Evolutionary conservation across 2,329 filamentous ascomycete genomes (phyloP), one percentile per base, ranked within the genome.

Genomic region (Drechslera avenae): DNA sequence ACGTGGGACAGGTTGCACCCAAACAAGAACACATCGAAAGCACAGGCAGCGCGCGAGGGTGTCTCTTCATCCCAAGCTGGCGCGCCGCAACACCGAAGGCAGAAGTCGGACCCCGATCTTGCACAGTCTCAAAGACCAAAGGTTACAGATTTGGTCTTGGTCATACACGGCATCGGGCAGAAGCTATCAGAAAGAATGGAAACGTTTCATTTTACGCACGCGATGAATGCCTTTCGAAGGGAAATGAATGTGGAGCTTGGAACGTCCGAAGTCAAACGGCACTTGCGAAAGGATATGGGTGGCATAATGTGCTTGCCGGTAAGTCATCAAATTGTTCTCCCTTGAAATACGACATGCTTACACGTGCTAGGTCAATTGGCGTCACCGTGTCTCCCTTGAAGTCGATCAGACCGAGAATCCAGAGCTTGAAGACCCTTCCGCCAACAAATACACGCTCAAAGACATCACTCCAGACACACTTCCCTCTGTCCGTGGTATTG

Each of bases 171-270:
- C 2, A 97, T 99, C 57, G 94, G 94, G 0, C 94, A 99, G 72
- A 97, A 99, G 71, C 82, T 97, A 41, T 95, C 92, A 0, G 91
- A 99, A 70, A 83, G 92, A 10, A 90, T 97, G 54, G 93, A 97
- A 73, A 96, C 91, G 63, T 99, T 92, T 64, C 91, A 97, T 72
- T 99, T 99, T 65, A 99, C 94, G 0, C 93, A 97, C 71, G 90
- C 91, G 4, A 93, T 97, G 69, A 97, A 96, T 67, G 84, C 87
- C 0, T 94, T 99, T 62, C 86, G 94, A 10, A 83, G 92, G 52
- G 86, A 90, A 16, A 83, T 97, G 49, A 96, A 96, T 60, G 79
- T 92, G 41, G 92, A 99, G 68, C 81, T 96, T 32, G 83, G 84
- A 23, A 89, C 82, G 28, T 84, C 88, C 2, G 79, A 82, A 7